Evolutionary conservation across 805 yeast genomes (phyloP).

Genomic region (Barnettozyma sucrosica): DNA sequence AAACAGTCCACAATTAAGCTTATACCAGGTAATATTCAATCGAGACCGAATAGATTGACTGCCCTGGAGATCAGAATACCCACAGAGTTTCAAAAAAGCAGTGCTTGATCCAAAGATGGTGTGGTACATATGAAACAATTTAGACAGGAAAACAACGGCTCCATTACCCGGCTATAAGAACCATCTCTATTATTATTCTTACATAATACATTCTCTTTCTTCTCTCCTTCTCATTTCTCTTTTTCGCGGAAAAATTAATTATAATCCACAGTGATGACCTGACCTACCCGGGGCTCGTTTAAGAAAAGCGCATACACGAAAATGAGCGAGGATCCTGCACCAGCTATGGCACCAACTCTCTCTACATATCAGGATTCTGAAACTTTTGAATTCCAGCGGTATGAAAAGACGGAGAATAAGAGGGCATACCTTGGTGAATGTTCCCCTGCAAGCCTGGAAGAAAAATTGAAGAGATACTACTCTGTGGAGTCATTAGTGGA

Average conservation of each 20-base stretch:
- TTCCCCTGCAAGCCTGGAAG: slow-evolving; percentile 23
- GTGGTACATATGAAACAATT: too few species aligned
- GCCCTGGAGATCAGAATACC: not conserved
- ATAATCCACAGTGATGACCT: not conserved
- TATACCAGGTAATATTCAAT: too few species aligned
- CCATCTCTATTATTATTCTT: too few species aligned
- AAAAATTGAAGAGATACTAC: slow-evolving; percentile 46
- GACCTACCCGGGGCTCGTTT: not conserved
- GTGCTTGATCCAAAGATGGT: not conserved
- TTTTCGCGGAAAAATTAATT: not conserved
- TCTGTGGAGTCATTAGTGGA: slow-evolving; percentile 42
- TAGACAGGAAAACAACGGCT: not conserved
- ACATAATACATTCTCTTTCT: not conserved
- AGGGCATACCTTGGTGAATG: slow-evolving; percentile 28
- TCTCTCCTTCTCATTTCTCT: too few species aligned
- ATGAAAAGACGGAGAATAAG: slow-evolving; percentile 24
- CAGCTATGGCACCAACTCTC: slow-evolving; percentile 56
- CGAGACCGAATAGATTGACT: not conserved
- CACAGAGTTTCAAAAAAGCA: not conserved
- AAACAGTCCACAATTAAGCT: not conserved
- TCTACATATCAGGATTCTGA: slow-evolving; percentile 69
- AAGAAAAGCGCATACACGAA: not conserved
- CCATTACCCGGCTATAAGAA: not conserved
- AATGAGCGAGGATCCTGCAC: slow-evolving; percentile 4
- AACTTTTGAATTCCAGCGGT: slow-evolving; percentile 43